Conservation (phyloP, 192 early-diverging fungal species). For the Backusella circina region DNA sequence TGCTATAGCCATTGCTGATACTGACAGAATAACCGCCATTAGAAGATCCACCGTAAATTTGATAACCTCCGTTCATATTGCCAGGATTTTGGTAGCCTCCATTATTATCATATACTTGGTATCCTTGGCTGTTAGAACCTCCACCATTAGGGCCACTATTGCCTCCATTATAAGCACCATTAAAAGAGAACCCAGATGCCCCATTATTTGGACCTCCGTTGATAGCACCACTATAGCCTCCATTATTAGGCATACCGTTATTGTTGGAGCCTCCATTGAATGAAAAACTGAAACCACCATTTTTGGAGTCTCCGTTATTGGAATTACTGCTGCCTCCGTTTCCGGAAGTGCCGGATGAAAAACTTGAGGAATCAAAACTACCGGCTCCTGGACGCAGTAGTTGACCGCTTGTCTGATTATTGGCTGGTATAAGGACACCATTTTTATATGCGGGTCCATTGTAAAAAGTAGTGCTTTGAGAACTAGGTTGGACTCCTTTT, state of each 20-base stretch:
- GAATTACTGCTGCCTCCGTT: neutral
- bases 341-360: neutral
- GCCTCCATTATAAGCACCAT: neutral
- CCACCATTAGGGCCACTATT: neutral
- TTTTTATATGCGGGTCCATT: neutral
- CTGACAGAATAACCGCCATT: no score
- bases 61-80: no score
- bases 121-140: no score
- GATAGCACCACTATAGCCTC: neutral
- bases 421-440: neutral
- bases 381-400: neutral
- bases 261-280: neutral
- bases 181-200: no score
- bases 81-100: no score
- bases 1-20: no score
- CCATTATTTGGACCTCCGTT: no score
- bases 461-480: neutral
- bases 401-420: neutral
- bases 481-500: no score
- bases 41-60: no score
- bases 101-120: no score
- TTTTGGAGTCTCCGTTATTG: neutral
- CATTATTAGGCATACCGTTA: neutral
- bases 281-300: neutral
- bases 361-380: neutral